Base-by-base conservation (phyloP, 2,329 filamentous ascomycete species). In the Fusarium robinianum region DNA sequence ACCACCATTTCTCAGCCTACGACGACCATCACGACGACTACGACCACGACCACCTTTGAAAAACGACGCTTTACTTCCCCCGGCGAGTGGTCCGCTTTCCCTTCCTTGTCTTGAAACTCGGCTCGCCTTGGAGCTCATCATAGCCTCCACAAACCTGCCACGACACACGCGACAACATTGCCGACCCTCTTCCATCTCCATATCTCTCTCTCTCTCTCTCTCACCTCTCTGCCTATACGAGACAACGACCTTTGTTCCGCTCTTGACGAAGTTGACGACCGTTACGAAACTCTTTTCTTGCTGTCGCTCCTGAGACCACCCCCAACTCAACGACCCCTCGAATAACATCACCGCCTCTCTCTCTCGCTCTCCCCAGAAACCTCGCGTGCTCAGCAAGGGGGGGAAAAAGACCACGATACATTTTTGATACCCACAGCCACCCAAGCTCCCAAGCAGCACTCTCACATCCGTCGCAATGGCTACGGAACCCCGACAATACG, bases 401-500 rank as follows among this genome's bases (percentile, higher is more conserved):
- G n/a, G n/a, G n/a, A n/a, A n/a, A n/a, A n/a, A n/a, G n/a, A n/a
- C n/a, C n/a, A n/a, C n/a, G n/a, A n/a, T n/a, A n/a, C n/a, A n/a
- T n/a, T n/a, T n/a, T n/a, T n/a, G 17, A 37, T 21, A 39, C 24
- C 38, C 24, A 33, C 17, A 24, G 18, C 17, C 16, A 23, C 25
- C 32, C 22, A 15, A 27, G 25, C 27, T 45, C 36, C 31, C 26
- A 23, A 41, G 3, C 35, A 17, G 26, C 8, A n/a, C n/a, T n/a
- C n/a, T n/a, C 32, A 17, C 11, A 25, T 21, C 29, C 35, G 41
- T 49, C 54, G 58, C 43, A 49, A 71, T 71, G 68, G 61, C 67
- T 47, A 55, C 64, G 10, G 69, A 72, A 53, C 42, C 39, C 47
- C 74, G 77, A 39, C 78, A 80, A 67, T 89, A 90, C 45, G 90